Conservation (phyloP, 345 rosid species). For the Salix udensis region DNA sequence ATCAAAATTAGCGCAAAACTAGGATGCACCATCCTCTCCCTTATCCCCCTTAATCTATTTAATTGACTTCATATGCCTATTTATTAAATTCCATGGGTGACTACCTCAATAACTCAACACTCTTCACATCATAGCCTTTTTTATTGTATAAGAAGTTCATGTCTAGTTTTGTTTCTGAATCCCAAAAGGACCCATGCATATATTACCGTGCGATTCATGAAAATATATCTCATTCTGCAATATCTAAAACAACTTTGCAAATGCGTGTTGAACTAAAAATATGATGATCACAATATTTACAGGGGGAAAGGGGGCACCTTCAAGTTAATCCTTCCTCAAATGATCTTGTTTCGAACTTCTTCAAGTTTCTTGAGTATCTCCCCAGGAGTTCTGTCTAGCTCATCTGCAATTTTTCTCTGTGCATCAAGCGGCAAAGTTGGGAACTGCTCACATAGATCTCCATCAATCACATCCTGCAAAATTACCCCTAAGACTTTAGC, state of each 20-base stretch:
- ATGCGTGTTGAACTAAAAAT: background rate
- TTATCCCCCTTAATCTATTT: background rate
- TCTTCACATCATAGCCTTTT: background rate
- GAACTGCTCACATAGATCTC: constrained; percentile 95
- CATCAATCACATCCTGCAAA: constrained; percentile 92
- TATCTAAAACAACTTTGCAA: background rate
- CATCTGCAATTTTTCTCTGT: constrained; percentile 92
- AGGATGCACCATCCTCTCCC: background rate
- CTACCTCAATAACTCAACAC: background rate
- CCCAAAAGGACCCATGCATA: background rate
- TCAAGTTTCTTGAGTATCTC: constrained; percentile 98
- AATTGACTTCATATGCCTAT: background rate
- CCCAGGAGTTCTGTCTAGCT: constrained; percentile 88
- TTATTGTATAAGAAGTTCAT: background rate
- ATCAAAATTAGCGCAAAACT: background rate
- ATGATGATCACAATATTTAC: background rate
- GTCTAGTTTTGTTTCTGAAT: background rate
- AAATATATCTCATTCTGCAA: background rate
- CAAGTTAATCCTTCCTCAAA: constrained; percentile 28
- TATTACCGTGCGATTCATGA: background rate
- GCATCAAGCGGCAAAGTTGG: constrained; percentile 80
- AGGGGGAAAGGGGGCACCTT: constrained; percentile 5
- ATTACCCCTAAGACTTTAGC: constrained; percentile 9
- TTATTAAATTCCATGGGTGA: background rate
- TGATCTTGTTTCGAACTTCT: constrained; percentile 78